Evolutionary conservation across 2,329 filamentous ascomycete species (phyloP), one percentile per base, ranked within the genome.

Genomic region (Diaporthe ampelina): DNA sequence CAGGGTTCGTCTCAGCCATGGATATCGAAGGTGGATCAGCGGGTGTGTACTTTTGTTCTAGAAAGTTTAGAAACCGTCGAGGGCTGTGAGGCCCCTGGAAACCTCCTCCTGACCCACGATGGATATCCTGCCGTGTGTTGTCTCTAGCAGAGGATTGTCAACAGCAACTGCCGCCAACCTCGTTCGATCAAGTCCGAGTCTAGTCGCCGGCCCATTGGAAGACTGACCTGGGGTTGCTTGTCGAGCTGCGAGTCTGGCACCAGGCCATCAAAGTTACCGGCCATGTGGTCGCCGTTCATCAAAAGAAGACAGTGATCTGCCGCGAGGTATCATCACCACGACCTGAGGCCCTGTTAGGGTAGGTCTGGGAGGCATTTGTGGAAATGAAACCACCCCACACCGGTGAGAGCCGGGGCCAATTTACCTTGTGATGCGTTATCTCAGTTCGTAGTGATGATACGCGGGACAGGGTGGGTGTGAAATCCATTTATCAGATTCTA

Each of bases 321-420:
- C 48, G 45, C 24, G 24, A 63, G 9, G 63, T 68, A 35, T 35
- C 48, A 68, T 68, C 63, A 68, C 63, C 63, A 54, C 63, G 63
- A 68, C 63, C 63, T 68, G 29, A 4, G 15, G 48, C 7, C 29
- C 21, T 68, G 63, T 54, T 68, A 68, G 63, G 63, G 57, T 21
- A 63, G 35, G 57, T 40, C 59, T 63, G 29, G 43, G n/a, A 54
- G 50, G 50, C 45, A 37, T 63, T 54, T n/a, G 65, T 70, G 59
- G 50, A 56, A 75, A 73, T 74, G 72, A 74, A 75, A 75, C 74
- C 37, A 48, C 69, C 45, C 74, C 74, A 74, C 74, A 75, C 74
- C 72, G 74, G 74, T 75, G 74, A 75, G 67, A 54, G 56, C 48
- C 70, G 65, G 48, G 56, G 37, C 65, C 57, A 75, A 74, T 74